Conservation (phyloP, 495 filamentous ascomycete genomes). For the Penicillium daleae region DNA sequence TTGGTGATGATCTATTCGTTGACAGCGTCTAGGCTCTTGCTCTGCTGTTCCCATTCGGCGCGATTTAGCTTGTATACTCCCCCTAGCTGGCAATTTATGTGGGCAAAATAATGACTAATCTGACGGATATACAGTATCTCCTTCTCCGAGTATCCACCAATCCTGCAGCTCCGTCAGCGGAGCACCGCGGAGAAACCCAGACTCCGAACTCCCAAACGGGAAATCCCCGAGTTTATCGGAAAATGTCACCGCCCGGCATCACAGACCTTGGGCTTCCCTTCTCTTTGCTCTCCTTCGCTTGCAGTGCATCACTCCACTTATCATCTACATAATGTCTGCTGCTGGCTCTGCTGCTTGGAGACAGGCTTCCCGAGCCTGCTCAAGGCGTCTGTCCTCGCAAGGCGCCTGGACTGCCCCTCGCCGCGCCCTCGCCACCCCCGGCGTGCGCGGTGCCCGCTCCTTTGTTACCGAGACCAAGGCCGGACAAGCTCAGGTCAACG, state of each 20-base stretch:
- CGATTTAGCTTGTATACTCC: too few species aligned
- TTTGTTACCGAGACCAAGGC: slow-evolving; percentile 88
- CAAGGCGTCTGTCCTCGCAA: slow-evolving; percentile 54
- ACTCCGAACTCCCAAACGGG: slow-evolving; percentile 13
- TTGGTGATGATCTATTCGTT: too few species aligned
- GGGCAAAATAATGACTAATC: neutral
- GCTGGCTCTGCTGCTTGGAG: slow-evolving; percentile 72
- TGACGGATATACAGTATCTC: too few species aligned
- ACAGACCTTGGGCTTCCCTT: neutral
- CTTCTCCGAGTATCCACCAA: too few species aligned
- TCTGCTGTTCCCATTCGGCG: too few species aligned
- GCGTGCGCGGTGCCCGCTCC: slow-evolving; percentile 45
- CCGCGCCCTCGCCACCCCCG: slow-evolving; percentile 43
- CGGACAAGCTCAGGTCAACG: slow-evolving; percentile 77
- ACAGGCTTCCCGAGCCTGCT: slow-evolving; percentile 75
- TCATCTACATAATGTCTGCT: slow-evolving; percentile 64
- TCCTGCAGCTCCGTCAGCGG: too few species aligned
- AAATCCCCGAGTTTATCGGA: slow-evolving; percentile 26
- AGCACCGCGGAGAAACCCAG: slow-evolving; percentile 20
- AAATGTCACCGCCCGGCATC: slow-evolving; percentile 14
- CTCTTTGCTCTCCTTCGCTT: slow-evolving; percentile 28
- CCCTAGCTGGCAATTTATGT: too few species aligned
- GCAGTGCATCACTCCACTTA: slow-evolving; percentile 11
- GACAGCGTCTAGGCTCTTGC: too few species aligned
- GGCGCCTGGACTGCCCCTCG: slow-evolving; percentile 49